These are phyloP conservation scores for Candida orba DNA, from an alignment of 805 yeast species.

Conservation along the genomic window DNA sequence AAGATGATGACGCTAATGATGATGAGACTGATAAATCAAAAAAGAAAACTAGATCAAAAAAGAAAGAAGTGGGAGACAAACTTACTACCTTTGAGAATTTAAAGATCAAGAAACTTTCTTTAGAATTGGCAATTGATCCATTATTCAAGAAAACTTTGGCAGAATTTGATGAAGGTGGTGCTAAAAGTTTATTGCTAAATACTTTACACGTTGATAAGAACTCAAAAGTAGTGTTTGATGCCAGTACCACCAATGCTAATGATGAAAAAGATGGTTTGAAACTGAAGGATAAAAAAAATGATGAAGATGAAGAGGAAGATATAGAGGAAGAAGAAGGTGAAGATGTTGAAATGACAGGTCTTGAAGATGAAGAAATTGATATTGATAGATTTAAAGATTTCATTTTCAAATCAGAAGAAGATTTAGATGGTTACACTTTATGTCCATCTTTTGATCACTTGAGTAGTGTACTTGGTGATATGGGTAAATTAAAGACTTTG, in stretches of 20 bases:
- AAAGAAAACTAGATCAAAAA: slow-evolving; percentile 23
- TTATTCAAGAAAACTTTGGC: slow-evolving; percentile 68
- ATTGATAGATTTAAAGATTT: slow-evolving; percentile 15
- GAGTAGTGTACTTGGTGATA: slow-evolving; percentile 49
- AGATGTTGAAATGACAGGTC: slow-evolving; percentile 14
- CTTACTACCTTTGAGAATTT: slow-evolving; percentile 44
- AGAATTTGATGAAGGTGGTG: slow-evolving; percentile 80
- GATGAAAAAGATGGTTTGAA: slow-evolving; percentile 7
- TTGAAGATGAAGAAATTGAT: slow-evolving; percentile 26
- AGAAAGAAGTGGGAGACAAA: slow-evolving; percentile 34
- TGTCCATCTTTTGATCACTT: slow-evolving; percentile 70
- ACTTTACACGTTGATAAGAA: slow-evolving; percentile 47
- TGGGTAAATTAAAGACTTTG: slow-evolving; percentile 42
- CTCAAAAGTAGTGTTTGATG: slow-evolving; percentile 62
- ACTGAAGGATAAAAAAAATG: background rate
- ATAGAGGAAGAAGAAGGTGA: slow-evolving; percentile 27
- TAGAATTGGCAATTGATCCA: slow-evolving; percentile 64
- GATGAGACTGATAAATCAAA: slow-evolving; percentile 10
- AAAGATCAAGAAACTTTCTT: slow-evolving; percentile 48
- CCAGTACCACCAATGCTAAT: slow-evolving; percentile 28
- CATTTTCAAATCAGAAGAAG: slow-evolving; percentile 24
- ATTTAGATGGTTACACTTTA: slow-evolving; percentile 32
- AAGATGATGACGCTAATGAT: background rate
- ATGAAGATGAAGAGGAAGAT: slow-evolving; percentile 11
- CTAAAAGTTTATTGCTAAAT: slow-evolving; percentile 60